Conservation (phyloP, 176 grass and related monocot genomes). For the Pharus latifolius region DNA sequence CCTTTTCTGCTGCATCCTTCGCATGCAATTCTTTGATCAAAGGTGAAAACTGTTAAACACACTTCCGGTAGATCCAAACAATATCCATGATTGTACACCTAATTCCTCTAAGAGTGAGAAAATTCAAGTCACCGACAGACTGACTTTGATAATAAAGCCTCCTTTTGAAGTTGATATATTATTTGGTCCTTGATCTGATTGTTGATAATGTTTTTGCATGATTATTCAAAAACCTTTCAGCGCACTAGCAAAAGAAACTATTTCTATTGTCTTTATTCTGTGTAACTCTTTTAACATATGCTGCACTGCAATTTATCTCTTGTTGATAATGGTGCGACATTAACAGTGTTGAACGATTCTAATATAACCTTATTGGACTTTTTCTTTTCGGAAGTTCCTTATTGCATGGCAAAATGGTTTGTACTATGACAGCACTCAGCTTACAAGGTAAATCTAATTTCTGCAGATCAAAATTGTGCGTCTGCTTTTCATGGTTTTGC, state of each 20-base stretch:
- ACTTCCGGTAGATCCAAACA: background rate
- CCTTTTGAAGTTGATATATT: too few species aligned
- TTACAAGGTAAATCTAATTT: background rate
- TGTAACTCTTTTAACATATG: too few species aligned
- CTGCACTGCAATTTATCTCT: too few species aligned
- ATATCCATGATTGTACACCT: background rate
- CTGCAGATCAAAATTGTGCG: constrained; percentile 37
- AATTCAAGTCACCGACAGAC: too few species aligned
- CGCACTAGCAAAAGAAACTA: background rate
- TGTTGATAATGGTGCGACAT: background rate
- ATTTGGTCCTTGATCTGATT: too few species aligned
- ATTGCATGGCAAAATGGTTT: background rate
- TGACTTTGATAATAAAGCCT: too few species aligned
- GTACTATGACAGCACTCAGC: background rate
- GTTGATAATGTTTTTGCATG: background rate
- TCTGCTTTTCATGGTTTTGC: constrained; percentile 30
- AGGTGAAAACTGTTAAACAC: background rate
- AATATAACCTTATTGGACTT: background rate
- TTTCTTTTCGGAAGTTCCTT: too few species aligned
- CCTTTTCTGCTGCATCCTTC: too few species aligned
- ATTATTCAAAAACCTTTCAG: background rate
- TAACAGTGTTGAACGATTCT: background rate
- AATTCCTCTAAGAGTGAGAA: too few species aligned
- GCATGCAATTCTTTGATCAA: background rate
- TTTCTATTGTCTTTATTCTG: too few species aligned